These are phyloP conservation scores for Avena insularis DNA, from an alignment of 176 grass and related monocot species.

Conservation along the genomic window DNA sequence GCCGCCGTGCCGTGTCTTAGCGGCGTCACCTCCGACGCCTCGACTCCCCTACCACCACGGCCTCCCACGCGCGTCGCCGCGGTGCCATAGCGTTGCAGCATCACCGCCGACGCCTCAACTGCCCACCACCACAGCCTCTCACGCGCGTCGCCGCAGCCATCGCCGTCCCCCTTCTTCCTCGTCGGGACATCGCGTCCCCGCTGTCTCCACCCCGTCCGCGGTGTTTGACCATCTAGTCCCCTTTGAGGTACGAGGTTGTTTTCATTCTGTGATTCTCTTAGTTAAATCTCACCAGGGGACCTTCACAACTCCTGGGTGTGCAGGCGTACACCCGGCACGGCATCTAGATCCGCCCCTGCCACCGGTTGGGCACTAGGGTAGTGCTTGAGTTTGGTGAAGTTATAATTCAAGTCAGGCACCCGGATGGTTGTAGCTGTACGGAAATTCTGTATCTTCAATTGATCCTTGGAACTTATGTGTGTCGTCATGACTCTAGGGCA, in stretches of 20 bases:
- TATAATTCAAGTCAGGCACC: background rate
- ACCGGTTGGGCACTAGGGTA: background rate
- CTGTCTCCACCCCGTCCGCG: background rate
- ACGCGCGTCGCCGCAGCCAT: background rate
- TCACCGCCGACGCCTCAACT: background rate
- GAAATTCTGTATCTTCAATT: background rate
- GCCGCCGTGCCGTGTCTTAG: background rate
- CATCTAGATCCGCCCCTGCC: background rate
- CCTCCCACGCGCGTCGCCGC: background rate
- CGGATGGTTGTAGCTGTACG: background rate
- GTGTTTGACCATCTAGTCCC: background rate
- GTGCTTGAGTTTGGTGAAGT: background rate
- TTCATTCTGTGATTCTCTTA: constrained; percentile 8
- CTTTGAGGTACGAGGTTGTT: background rate
- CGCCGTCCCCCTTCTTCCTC: background rate
- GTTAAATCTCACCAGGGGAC: background rate
- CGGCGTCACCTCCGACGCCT: background rate
- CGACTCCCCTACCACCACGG: background rate
- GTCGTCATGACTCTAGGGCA: background rate
- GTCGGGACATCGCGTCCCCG: background rate
- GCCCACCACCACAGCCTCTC: background rate
- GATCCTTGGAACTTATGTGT: background rate
- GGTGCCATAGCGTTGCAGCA: background rate
- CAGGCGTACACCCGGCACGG: background rate
- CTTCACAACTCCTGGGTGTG: background rate